Conservation (phyloP, 169 alveolate species). For the Babesia bovis region DNA sequence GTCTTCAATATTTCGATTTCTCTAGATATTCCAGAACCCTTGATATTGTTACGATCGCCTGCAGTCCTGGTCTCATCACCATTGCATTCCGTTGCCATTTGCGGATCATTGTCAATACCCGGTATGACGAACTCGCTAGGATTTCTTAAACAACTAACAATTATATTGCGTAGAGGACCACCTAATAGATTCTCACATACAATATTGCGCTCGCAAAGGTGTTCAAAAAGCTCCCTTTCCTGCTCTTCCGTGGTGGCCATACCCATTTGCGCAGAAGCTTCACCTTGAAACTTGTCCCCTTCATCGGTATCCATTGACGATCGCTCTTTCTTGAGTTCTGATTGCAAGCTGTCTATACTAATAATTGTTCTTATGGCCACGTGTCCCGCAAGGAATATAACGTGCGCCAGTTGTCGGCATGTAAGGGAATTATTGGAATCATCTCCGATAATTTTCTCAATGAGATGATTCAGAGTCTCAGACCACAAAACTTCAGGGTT, state of each 20-base stretch:
- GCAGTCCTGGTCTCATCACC: background rate
- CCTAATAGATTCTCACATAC: slow-evolving; percentile 64
- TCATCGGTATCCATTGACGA: slow-evolving; percentile 42
- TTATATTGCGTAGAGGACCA: slow-evolving; percentile 42
- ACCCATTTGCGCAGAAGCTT: slow-evolving; percentile 53
- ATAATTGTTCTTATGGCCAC: slow-evolving; percentile 61
- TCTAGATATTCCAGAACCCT: background rate
- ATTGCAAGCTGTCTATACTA: slow-evolving; percentile 40
- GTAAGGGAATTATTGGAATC: background rate
- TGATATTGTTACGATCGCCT: background rate
- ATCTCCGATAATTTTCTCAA: background rate
- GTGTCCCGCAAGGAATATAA: slow-evolving; percentile 61
- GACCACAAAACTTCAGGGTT: slow-evolving; percentile 53
- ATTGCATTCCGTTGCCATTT: background rate
- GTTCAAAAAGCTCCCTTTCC: slow-evolving; percentile 59
- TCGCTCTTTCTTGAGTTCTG: slow-evolving; percentile 51
- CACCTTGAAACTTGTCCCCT: slow-evolving; percentile 1
- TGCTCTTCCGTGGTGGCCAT: slow-evolving; percentile 62
- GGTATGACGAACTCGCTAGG: slow-evolving; percentile 18
- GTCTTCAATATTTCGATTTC: slow-evolving; percentile 38
- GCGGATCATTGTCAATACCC: background rate
- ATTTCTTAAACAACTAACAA: slow-evolving; percentile 30
- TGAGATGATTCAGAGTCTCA: slow-evolving; percentile 16
- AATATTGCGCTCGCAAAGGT: slow-evolving; percentile 44
- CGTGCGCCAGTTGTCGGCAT: slow-evolving; percentile 41